Percentiles rank a stretch among this genome's conserved stretches.
These are phyloP conservation scores for Pseudogymnoascus sp. DNA, from an alignment of 2,329 filamentous ascomycete species.

Conservation along the genomic window DNA sequence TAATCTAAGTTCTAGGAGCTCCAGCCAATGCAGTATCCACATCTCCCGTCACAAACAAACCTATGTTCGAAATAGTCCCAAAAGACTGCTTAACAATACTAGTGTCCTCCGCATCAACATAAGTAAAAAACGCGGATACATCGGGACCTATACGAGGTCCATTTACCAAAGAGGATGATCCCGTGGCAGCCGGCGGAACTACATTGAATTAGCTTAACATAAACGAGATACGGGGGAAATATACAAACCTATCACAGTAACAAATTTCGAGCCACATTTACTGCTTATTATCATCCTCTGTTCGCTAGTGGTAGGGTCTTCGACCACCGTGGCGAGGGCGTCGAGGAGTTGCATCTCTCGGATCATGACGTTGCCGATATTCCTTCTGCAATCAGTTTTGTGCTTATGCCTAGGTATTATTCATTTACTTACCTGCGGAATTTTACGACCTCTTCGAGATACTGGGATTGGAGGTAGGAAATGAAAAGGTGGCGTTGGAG, in stretches of 20 bases:
- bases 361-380: slow-evolving; percentile 14
- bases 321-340: slow-evolving; percentile 7
- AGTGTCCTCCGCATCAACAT: background rate
- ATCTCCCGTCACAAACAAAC: background rate
- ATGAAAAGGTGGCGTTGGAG: background rate
- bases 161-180: background rate
- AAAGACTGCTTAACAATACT: slow-evolving; percentile 9
- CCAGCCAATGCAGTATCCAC: background rate
- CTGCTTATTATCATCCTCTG: slow-evolving; percentile 13
- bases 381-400: background rate
- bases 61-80: slow-evolving; percentile 5
- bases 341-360: slow-evolving; percentile 14
- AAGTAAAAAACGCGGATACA: slow-evolving; percentile 5
- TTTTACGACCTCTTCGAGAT: background rate
- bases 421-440: background rate
- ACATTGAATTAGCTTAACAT: background rate
- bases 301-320: slow-evolving; percentile 7
- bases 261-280: slow-evolving; percentile 13
- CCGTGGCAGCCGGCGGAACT: background rate
- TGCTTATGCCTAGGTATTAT: background rate
- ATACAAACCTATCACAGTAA: slow-evolving; percentile 8
- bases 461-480: background rate
- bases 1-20: too few relatives aligned
- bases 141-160: background rate
- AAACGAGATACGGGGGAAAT: background rate